Base-by-base conservation (phyloP, 345 rosid genomes). In the Lepidium africanum region DNA sequence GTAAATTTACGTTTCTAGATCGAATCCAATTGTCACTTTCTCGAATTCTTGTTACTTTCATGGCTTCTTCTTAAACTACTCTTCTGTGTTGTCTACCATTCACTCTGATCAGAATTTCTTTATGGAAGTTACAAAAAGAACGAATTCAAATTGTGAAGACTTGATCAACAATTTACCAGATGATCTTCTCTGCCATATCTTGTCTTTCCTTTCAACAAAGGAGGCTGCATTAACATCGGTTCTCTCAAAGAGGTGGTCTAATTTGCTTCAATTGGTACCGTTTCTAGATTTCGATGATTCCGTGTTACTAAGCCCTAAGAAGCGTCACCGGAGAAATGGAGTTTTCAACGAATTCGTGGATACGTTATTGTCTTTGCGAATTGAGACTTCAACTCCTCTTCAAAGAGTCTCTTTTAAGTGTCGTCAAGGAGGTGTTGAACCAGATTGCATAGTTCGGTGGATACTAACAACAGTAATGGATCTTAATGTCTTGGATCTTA, bases 161-260 rank as follows among this genome's bases (percentile, higher is more conserved):
- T 6, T 49, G 32, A 65, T 65, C 0, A 64, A 43, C 59, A 12
- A 11, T 14, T 9, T 72, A 64, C 71, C 76, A 47, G 60, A 72
- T 14, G 57, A 57, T 40, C 51, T 65, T 49, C 59, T 64, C 17
- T 57, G 76, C 49, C 37, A 21, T 2, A 17, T 72, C 27, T 39
- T 72, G 13, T 38, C 59, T 37, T 56, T 38, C 51, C 17, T 72
- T 51, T 47, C 76, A 0, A 63, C 59, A 4, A 72, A 72, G 10
- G 50, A 72, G 5, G 76, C 65, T 45, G 65, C 76, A 63, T 37
- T 13, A 12, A 46, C 70, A 8, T 9, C 56, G 2, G 7, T 46
- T 38, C 65, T 72, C 4, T 64, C 76, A 6, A 72, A 48, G 37
- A 10, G 76, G 7, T 72, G 76, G 70, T 47, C 65, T 8, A 46